Base-by-base conservation (phyloP, 768 basidiomycete genomes). In the Boletus reticuloceps region DNA sequence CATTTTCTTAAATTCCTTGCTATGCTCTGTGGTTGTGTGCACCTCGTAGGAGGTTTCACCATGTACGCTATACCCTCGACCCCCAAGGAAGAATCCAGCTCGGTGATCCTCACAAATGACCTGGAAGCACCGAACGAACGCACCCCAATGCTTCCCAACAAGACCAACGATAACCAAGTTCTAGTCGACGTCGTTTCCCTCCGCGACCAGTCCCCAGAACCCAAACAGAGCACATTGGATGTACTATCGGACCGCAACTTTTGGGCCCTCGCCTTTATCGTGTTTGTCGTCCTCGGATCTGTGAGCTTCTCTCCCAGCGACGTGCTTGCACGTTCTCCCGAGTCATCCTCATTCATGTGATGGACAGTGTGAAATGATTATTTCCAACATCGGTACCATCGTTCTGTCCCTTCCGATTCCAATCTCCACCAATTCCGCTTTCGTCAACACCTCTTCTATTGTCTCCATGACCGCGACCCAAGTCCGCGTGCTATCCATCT, bases 361-460 rank as follows among this genome's bases (percentile, higher is more conserved):
- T 42, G 39, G 17, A 7, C 51, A 89, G 87, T 82, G 80, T 44
- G 89, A 91, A 68, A 91, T 90, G 89, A 77, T 93, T 20, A 84
- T 92, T 19, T 86, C 89, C 19, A 93, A 91, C 63, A 84, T 93
- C 45, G 90, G 89, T 37, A 83, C 86, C 1, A 87, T 92, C 48
- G 79, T 86, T 14, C 71, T 86, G 5, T 84, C 90, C 14, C 78
- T 91, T 36, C 81, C 83, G 10, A 64, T 71, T 16, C 49, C 68
- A 19, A 29, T 38, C 22, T 42, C 65, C 8, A 37, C 51, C 19
- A 51, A 58, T 34, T 29, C 36, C 31, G 4, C 59, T 38, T 36
- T 51, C 48, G 20, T 46, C 25, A 55, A 58, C 41, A 56, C 58
- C 25, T 54, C 69, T 19, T 65, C 71, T 16, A 59, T 56, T 3